These are phyloP conservation scores for Fonsecaea erecta DNA, from an alignment of 2,329 filamentous ascomycete genomes.

Conservation along the genomic window DNA sequence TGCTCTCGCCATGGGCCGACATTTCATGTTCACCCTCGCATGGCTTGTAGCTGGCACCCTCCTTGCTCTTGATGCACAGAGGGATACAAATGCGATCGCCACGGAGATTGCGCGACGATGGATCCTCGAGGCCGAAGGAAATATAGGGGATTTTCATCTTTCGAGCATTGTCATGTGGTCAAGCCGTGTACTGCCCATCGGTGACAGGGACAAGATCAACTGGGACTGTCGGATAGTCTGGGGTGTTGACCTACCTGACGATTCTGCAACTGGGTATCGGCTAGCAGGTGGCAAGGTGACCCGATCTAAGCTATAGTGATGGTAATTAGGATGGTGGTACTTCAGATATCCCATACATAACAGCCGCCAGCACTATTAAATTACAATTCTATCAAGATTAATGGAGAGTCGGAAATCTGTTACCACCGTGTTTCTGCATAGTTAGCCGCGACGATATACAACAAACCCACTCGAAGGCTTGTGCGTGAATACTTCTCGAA, in stretches of 20 bases:
- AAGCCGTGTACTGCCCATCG: slow-evolving; percentile 13
- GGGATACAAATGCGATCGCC: slow-evolving; percentile 42
- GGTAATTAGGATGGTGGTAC: neutral
- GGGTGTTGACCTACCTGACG: slow-evolving; percentile 38
- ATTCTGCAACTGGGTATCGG: slow-evolving; percentile 18
- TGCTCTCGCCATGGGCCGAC: slow-evolving; percentile 39
- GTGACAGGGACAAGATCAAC: slow-evolving; percentile 26
- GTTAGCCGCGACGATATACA: too few species aligned
- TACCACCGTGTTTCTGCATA: too few species aligned
- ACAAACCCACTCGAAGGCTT: too few species aligned
- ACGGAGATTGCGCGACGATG: slow-evolving; percentile 46
- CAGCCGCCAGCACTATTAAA: too few species aligned
- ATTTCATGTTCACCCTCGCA: slow-evolving; percentile 44
- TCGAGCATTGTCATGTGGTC: slow-evolving; percentile 35
- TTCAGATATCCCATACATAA: too few species aligned
- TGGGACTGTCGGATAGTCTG: slow-evolving; percentile 44
- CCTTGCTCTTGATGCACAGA: slow-evolving; percentile 46
- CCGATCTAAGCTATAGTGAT: neutral
- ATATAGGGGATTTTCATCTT: slow-evolving; percentile 41
- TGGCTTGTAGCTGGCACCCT: slow-evolving; percentile 45
- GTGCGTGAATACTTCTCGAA: too few species aligned
- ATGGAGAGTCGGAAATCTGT: too few species aligned
- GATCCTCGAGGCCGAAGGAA: slow-evolving; percentile 41
- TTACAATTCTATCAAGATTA: too few species aligned
- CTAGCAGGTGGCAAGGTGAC: too few species aligned